These are phyloP conservation scores for Metarhizium anisopliae DNA, from an alignment of 2,329 filamentous ascomycete species.

Conservation along the genomic window DNA sequence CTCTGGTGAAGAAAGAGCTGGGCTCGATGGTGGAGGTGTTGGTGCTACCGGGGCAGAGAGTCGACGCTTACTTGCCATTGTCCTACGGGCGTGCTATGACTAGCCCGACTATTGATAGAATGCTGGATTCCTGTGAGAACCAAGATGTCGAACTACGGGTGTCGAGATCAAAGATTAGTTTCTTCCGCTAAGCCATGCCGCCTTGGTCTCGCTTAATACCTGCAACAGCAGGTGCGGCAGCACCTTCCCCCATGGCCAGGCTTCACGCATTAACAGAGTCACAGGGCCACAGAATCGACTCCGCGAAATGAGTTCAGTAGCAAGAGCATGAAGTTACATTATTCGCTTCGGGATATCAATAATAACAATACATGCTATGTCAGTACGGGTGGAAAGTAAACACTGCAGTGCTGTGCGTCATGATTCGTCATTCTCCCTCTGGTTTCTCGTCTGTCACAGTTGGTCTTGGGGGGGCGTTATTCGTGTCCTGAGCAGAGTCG, in stretches of 20 bases:
- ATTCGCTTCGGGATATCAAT: not conserved
- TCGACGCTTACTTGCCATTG: constrained; percentile 3
- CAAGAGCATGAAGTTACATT: not conserved
- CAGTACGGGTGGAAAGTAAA: no score
- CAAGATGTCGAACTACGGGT: not conserved
- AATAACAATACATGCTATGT: not conserved
- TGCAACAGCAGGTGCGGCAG: not conserved
- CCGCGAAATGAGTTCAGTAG: not conserved
- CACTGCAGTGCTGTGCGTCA: no score
- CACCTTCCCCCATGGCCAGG: not conserved
- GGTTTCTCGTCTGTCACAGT: no score
- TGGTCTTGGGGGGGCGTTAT: no score
- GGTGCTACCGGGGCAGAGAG: constrained; percentile 5
- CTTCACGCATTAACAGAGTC: not conserved
- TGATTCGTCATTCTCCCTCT: no score
- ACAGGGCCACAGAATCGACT: not conserved
- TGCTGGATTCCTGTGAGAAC: not conserved
- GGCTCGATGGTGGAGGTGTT: not conserved
- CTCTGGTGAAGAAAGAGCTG: not conserved
- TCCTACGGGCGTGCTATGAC: not conserved
- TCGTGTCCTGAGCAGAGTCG: not conserved
- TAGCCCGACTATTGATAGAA: not conserved
- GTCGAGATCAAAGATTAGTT: no score
- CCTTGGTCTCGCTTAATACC: not conserved
- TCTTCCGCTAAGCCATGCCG: no score